Base-by-base conservation (phyloP, 441 rosid species). In the Theobroma grandiflorum region DNA sequence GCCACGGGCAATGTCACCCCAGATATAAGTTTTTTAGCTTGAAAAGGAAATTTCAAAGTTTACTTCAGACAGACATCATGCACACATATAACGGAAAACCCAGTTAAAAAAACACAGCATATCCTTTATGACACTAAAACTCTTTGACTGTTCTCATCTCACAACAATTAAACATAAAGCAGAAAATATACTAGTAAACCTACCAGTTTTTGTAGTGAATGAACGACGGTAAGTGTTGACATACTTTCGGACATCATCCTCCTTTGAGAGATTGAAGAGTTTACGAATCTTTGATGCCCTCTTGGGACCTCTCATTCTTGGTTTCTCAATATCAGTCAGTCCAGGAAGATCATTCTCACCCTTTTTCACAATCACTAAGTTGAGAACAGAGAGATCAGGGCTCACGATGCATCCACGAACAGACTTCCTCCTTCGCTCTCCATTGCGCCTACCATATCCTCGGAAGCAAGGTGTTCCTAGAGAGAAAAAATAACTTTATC, bases 221-320 rank as follows among this genome's bases (percentile, higher is more conserved):
- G 89, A 16, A 76, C 88, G 77, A 10, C 85, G 83, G 84, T 87
- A 88, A n/a, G 88, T 88, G 74, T 88, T 88, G 45, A 88, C 91
- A 26, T 86, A 86, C 76, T 86, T 86, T 8, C 87, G 67, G 47
- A 88, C 88, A 84, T 86, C 91, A 77, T 88, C 91, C 77, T 89
- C 90, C 84, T 89, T 87, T n/a, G 87, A 80, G 69, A 87, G 89
- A 81, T 89, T 86, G 82, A 89, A 89, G 72, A 87, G 89, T 78
- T 89, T 87, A 70, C 89, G 86, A 42, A 87, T 89, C 85, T 89
- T 87, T 2, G 92, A 89, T 52, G 88, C 91, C 73, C 89, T 87
- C 78, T 89, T 89, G 22, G 91, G 91, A 66, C 91, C 91, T 43
- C 89, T 82, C 91, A 86, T 88, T 78, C 91, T 86, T 42, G 89